Conservation (phyloP, 257 asterid genomes). For the Eucommia ulmoides region DNA sequence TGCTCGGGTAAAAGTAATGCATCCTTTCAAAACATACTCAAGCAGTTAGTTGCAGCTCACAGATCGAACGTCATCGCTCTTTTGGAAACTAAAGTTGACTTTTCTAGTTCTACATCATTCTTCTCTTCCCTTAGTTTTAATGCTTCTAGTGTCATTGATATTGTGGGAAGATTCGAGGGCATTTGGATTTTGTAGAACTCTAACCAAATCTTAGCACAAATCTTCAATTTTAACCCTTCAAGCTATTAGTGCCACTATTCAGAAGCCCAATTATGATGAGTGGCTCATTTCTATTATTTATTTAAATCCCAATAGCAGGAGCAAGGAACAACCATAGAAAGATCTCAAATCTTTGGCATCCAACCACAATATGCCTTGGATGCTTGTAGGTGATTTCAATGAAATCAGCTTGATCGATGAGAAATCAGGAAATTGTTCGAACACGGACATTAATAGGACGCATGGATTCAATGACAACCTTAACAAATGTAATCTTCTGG, state of each 20-base stretch:
- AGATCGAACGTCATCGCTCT: too few relatives aligned
- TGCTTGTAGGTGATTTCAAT: neutral
- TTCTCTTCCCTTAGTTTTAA: too few relatives aligned
- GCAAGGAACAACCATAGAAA: neutral
- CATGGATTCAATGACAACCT: neutral
- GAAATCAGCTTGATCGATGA: neutral
- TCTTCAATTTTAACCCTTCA: neutral
- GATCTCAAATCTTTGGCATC: neutral
- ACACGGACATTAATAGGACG: neutral
- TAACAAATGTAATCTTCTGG: neutral
- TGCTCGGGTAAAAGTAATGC: too few relatives aligned
- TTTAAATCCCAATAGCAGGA: neutral
- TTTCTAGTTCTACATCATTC: too few relatives aligned
- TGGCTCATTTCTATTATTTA: neutral
- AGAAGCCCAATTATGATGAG: neutral
- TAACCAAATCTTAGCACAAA: neutral
- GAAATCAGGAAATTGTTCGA: neutral
- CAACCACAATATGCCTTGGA: neutral
- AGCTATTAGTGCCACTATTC: neutral
- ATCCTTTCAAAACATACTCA: too few relatives aligned
- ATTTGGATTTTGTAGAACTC: neutral
- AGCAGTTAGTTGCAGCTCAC: too few relatives aligned
- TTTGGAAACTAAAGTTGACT: too few relatives aligned
- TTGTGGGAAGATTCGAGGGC: too few relatives aligned
- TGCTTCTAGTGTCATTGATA: too few relatives aligned